Evolutionary conservation across 192 early-diverging fungal species (phyloP), one percentile per base, ranked within the genome.

Genomic region (Thoreauomyces humboldtii): DNA sequence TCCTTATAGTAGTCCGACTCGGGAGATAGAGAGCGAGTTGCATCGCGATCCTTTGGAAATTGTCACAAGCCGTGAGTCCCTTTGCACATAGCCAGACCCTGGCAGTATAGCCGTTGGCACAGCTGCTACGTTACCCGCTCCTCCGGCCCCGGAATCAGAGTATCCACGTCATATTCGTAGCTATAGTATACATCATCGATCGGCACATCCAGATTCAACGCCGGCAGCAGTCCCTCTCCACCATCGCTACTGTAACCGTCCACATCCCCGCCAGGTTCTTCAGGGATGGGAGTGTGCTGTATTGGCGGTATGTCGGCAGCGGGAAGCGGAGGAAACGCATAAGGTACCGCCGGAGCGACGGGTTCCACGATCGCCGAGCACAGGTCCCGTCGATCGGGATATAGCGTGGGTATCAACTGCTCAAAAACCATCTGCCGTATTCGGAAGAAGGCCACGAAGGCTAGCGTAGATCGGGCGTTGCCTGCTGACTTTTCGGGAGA

Each of bases 371-470:
- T 68, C n/a, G 73, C 51, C 17, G 61, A 48, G 12, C 68, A 71
- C 21, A 72, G 73, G 2, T 78, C 75, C 47, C 72, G 80, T 3
- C 51, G 61, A 7, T 67, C 46, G 6, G 76, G 79, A 63, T 75
- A 91, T 1, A 89, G 34, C 7, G 72, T 73, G 4, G 88, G 78
- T 12, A 89, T 74, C 36, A 86, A 73, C 65, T 91, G 88, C 57
- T 92, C 91, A 74, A 87, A 90, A 14, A 92, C 79, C 76, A 88
- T 87, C 9, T 83, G 59, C 34, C 91, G 85, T 28, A 83, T 81
- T 41, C 89, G 85, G 62, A 86, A 89, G 25, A 78, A 80, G 15
- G 88, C 82, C 1, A 81, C 74, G n/a, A n/a, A n/a, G n/a, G n/a
- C n/a, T n/a, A n/a, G n/a, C n/a, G n/a, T n/a, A n/a, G n/a, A n/a